Evolutionary conservation across 345 rosid species (phyloP).

Genomic region (Arabidopsis thaliana): TAIR10.1 NC_003071.7:1452501-1453000

Average conservation of each 20-base stretch:
- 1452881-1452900: slow-evolving; percentile 62
- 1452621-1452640: slow-evolving; percentile 70
- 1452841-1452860: slow-evolving; percentile 58
- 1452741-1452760: slow-evolving; percentile 54
- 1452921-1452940: slow-evolving; percentile 19
- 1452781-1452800: slow-evolving; percentile 24
- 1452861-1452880: slow-evolving; percentile 69
- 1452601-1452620: slow-evolving; percentile 61
- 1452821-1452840: slow-evolving; percentile 69
- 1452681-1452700: slow-evolving; percentile 43
- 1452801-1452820: slow-evolving; percentile 38
- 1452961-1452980: slow-evolving; percentile 41
- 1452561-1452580: slow-evolving; percentile 62
- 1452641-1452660: slow-evolving; percentile 25
- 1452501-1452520: slow-evolving; percentile 25
- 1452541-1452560: slow-evolving; percentile 58
- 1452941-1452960: slow-evolving; percentile 7
- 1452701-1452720: slow-evolving; percentile 52
- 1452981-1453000: slow-evolving; percentile 61
- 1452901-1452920: slow-evolving; percentile 66
- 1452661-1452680: slow-evolving; percentile 31
- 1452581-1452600: slow-evolving; percentile 60
- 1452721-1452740: slow-evolving; percentile 45
- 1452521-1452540: slow-evolving; percentile 33
- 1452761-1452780: slow-evolving; percentile 17